Evolutionary conservation across 495 filamentous ascomycete species (phyloP).

Genomic region (Aspergillus hancockii): DNA sequence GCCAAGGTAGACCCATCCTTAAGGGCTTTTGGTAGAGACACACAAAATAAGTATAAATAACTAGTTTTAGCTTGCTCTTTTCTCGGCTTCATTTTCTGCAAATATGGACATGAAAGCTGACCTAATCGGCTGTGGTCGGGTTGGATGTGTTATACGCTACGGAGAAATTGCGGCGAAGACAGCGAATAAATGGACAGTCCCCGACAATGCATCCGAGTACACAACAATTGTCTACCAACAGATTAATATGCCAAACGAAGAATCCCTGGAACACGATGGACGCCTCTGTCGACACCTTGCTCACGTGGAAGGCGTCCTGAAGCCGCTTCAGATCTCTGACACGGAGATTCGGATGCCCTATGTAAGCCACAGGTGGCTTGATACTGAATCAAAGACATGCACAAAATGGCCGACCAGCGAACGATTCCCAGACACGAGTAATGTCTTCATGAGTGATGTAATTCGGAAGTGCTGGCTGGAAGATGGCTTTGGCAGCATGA

Average conservation of each 20-base stretch:
- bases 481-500: conserved; percentile 9
- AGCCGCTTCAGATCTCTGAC: conserved; percentile 7
- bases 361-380: conserved; percentile 8
- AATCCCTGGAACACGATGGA: conserved; percentile 8
- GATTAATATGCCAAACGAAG: conserved; percentile 14
- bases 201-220: conserved; percentile 9
- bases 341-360: conserved; percentile 13
- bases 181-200: conserved; percentile 5
- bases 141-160: conserved; percentile 10
- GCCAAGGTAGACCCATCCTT: no score
- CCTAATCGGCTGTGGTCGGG: conserved; percentile 10
- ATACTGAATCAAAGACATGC: conserved; percentile 5
- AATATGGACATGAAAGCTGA: conserved; percentile 5
- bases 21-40: no score
- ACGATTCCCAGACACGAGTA: conserved; percentile 6
- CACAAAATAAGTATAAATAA: no score
- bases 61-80: no score
- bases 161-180: conserved; percentile 12
- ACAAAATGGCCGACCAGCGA: conserved; percentile 8
- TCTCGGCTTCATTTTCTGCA: not conserved
- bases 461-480: conserved; percentile 8
- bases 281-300: not conserved
- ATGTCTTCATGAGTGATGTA: conserved; percentile 9
- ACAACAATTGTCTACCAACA: conserved; percentile 4
- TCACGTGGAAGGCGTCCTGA: conserved; percentile 6